phyloP scores from a whole-genome alignment of 2,329 filamentous ascomycete species.

The Pseudopyricularia javanii region DNA sequence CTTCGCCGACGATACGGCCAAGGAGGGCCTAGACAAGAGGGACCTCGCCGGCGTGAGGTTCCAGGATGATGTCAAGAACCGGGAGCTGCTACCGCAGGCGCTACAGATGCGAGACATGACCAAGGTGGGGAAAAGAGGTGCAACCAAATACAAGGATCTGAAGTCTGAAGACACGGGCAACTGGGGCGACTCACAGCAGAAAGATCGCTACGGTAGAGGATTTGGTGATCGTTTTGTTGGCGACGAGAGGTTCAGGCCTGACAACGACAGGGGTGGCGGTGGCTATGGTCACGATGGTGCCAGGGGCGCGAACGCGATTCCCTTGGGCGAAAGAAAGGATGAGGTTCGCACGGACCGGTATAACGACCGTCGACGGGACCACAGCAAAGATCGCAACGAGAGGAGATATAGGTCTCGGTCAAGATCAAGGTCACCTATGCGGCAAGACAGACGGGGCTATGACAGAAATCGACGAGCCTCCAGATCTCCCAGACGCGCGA shows the following conservation, averaged over 20 bases:
- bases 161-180: conserved; percentile 80
- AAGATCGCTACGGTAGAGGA: conserved; percentile 19
- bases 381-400: conserved; percentile 12
- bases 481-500: conserved; percentile 26
- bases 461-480: not conserved
- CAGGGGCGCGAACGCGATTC: conserved; percentile 59
- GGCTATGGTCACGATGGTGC: conserved; percentile 22
- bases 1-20: conserved; percentile 70
- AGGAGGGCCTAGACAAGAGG: conserved; percentile 62
- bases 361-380: conserved; percentile 9
- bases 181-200: conserved; percentile 58
- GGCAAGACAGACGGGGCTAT: not conserved
- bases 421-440: conserved; percentile 31
- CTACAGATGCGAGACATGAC: conserved; percentile 91
- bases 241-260: conserved; percentile 58
- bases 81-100: conserved; percentile 76
- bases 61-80: conserved; percentile 70
- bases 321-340: conserved; percentile 48
- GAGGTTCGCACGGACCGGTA: conserved; percentile 10
- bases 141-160: conserved; percentile 81
- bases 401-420: conserved; percentile 17
- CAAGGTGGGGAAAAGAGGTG: conserved; percentile 82
- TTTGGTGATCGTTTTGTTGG: conserved; percentile 23
- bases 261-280: conserved; percentile 35
- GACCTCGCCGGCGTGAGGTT: conserved; percentile 80